A percentile compares a stretch with the other conserved stretches of the same genome.
These are phyloP conservation scores for Penicillium parvum DNA, from an alignment of 495 filamentous ascomycete species.

Conservation along the genomic window DNA sequence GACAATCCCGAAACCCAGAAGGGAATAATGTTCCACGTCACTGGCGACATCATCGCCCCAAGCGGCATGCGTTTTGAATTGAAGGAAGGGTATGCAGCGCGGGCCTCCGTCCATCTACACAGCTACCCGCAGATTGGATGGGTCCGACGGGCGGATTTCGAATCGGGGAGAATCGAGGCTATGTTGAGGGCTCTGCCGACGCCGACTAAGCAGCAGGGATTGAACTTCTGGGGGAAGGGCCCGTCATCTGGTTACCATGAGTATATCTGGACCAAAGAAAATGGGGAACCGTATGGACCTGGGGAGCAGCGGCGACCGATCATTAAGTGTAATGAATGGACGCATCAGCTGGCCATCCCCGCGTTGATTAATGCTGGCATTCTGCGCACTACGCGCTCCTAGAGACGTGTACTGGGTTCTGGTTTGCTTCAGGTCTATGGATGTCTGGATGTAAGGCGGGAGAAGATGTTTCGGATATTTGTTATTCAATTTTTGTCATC, in stretches of 20 bases:
- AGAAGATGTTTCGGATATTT: neutral
- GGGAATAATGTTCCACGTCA: neutral
- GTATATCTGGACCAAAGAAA: constrained; percentile 14
- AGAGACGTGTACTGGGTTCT: too few species aligned
- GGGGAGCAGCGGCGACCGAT: constrained; percentile 8
- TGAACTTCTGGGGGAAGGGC: constrained; percentile 6
- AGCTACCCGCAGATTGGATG: constrained; percentile 1
- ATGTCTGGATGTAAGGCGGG: neutral
- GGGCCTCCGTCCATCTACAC: neutral
- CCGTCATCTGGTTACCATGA: neutral
- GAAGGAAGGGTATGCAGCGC: neutral
- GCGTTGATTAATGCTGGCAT: constrained; percentile 6
- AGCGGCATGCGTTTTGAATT: constrained; percentile 3
- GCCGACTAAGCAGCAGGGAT: constrained; percentile 8
- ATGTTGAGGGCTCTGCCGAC: constrained; percentile 1
- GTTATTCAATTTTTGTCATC: neutral
- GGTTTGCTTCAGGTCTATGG: too few species aligned
- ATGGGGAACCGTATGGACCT: constrained; percentile 11
- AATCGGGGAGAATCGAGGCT: neutral
- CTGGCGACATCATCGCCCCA: neutral
- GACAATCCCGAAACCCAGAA: neutral
- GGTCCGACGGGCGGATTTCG: neutral
- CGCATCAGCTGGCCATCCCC: constrained; percentile 11
- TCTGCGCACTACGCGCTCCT: too few species aligned
- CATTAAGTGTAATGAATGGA: constrained; percentile 18